Evolutionary conservation across 768 basidiomycete species (phyloP).

Genomic region (Termitomyces sp.): DNA sequence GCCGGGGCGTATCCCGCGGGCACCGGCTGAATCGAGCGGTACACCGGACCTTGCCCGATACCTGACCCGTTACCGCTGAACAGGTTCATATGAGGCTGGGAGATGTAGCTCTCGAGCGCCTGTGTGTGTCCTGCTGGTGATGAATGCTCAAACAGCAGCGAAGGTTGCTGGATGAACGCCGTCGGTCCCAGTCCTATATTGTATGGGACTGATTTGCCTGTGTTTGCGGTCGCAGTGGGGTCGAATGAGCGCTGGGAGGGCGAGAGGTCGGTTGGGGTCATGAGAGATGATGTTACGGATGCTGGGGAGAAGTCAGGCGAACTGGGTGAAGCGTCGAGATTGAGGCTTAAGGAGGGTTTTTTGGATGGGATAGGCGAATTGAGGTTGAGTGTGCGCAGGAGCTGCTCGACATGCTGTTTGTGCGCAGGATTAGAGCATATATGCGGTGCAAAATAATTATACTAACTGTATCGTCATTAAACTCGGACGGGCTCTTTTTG

Average conservation of each 20-base stretch:
- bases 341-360: conserved; percentile 40
- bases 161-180: conserved; percentile 28
- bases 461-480: conserved; percentile 25
- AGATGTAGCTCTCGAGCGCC: conserved; percentile 18
- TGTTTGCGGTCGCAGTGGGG: conserved; percentile 29
- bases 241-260: conserved; percentile 60
- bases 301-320: conserved; percentile 74
- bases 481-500: conserved; percentile 56
- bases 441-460: background rate
- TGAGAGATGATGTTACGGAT: conserved; percentile 65
- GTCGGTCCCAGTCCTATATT: conserved; percentile 44
- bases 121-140: conserved; percentile 20
- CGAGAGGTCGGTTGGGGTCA: conserved; percentile 74
- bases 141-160: conserved; percentile 37
- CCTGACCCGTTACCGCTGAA: background rate
- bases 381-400: conserved; percentile 75
- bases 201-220: conserved; percentile 41
- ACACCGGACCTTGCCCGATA: conserved; percentile 1
- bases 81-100: conserved; percentile 1
- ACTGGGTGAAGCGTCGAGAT: conserved; percentile 43
- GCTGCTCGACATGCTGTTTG: conserved; percentile 71
- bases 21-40: conserved; percentile 1
- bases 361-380: conserved; percentile 64
- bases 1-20: background rate
- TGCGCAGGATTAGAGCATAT: background rate